Evolutionary conservation across 495 filamentous ascomycete species (phyloP).

Genomic region (Staphylotrichum longicolle): DNA sequence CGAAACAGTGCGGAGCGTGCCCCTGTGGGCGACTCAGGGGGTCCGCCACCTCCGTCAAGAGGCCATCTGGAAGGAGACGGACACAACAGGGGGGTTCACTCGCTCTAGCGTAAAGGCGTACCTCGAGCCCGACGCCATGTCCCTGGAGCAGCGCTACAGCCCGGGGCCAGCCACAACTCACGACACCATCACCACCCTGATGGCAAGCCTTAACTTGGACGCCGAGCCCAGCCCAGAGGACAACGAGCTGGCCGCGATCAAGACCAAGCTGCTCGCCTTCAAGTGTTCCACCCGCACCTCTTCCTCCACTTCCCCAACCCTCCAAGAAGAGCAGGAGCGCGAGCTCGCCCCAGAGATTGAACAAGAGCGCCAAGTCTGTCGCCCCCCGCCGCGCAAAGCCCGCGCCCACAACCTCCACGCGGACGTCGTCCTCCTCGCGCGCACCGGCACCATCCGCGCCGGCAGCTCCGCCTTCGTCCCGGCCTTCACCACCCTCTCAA

Average conservation of each 20-base stretch:
- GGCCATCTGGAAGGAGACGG: neutral
- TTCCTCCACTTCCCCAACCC: constrained; percentile 7
- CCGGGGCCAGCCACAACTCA: neutral
- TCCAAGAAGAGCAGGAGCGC: constrained; percentile 70
- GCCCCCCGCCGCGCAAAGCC: constrained; percentile 44
- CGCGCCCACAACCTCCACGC: constrained; percentile 44
- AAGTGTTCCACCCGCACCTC: too few relatives aligned
- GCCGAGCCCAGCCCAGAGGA: too few relatives aligned
- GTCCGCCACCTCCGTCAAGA: constrained; percentile 14
- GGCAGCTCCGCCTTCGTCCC: constrained; percentile 40
- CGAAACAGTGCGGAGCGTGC: constrained; percentile 6
- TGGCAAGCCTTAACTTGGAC: neutral
- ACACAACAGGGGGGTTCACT: neutral
- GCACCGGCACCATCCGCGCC: constrained; percentile 12
- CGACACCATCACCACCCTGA: neutral
- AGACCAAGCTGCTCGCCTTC: too few relatives aligned
- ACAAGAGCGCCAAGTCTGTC: constrained; percentile 54
- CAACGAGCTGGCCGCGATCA: too few relatives aligned
- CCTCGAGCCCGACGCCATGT: constrained; percentile 40
- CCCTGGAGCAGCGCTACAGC: constrained; percentile 26
- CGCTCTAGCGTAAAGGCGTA: constrained; percentile 40
- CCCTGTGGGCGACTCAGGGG: constrained; percentile 15
- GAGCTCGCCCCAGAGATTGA: constrained; percentile 65
- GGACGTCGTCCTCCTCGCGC: constrained; percentile 40
- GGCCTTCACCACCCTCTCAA: constrained; percentile 48